Evolutionary conservation across 2,329 filamentous ascomycete genomes (phyloP), one percentile per base, ranked within the genome.

Genomic region (Pezicula radicicola): DNA sequence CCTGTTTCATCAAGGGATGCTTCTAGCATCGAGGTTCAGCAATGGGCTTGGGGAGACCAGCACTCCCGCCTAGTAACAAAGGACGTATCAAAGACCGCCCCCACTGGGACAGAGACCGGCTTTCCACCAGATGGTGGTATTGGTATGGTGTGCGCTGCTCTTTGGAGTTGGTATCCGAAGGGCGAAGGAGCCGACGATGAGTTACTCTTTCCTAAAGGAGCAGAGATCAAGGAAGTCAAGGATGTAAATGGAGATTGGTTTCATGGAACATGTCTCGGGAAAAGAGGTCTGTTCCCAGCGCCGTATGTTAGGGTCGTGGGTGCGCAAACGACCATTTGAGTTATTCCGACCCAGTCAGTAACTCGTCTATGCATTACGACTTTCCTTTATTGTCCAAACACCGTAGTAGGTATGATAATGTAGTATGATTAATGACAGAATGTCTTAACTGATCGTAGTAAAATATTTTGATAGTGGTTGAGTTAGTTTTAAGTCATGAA

Each of bases 241-340:
- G 88, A 94, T 68, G 83, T 95, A 45, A 96, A 96, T 67, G 89
- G 87, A 16, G 91, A 96, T 67, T 97, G 92, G 92, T 91, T 81
- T 63, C 88, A 87, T 72, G 93, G 93, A 0, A 84, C 84, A 27
- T 97, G 96, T 74, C 91, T 91, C 72, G 91, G 91, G 0, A 74
- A 72, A 21, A 85, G 83, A 60, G 92, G 91, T 0, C 63, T 97
- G 58, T 95, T 97, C 65, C 92, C 92, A 4, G 85, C 85, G 6
- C 80, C 83, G 7, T 93, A 93, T 75, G 88, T 91, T 25, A 74
- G 74, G 58, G 64, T 84, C 2, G 10, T 30, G 28, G 28, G 28
- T 30, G 10, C 28, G 28, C 10, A 30, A 30, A 30, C 28, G 28
- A 9, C 28, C 28, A 30, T 30, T 30, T 30, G 28, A 30, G 3